Evolutionary conservation across 2,329 filamentous ascomycete species (phyloP).

Genomic region (Fusarium drepaniforme): DNA sequence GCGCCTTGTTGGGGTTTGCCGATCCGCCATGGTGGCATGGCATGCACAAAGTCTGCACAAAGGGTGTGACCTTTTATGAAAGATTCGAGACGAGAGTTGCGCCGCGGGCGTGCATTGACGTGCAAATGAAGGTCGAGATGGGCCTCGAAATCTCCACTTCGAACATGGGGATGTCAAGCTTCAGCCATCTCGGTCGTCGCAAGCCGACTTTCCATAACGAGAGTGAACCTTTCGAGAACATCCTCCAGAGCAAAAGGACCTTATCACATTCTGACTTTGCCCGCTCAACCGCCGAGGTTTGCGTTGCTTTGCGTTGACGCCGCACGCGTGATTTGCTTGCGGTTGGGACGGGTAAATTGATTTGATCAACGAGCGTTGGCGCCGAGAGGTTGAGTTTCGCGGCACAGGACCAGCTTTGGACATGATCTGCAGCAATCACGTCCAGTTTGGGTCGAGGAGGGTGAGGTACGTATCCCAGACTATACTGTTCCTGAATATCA

Average conservation of each 20-base stretch:
- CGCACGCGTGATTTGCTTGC: not conserved
- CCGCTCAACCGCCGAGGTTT: not conserved
- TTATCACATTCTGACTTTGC: not conserved
- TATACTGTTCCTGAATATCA: conserved; percentile 36
- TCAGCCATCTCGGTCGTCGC: conserved; percentile 10
- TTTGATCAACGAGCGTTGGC: conserved; percentile 22
- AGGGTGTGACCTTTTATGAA: conserved; percentile 16
- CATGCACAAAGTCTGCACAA: conserved; percentile 17
- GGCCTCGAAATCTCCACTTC: conserved; percentile 23
- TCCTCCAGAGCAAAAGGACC: not conserved
- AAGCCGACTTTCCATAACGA: conserved; percentile 2
- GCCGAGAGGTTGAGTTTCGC: conserved; percentile 5
- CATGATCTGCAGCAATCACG: conserved; percentile 33
- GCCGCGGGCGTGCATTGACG: conserved; percentile 33
- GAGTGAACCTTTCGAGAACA: not conserved
- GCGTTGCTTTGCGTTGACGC: not conserved
- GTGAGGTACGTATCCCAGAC: conserved; percentile 14
- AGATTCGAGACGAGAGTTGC: not conserved
- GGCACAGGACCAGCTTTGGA: conserved; percentile 14
- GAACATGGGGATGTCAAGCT: not conserved
- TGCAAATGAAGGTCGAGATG: conserved; percentile 29
- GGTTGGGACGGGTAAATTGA: conserved; percentile 25
- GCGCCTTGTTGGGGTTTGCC: conserved; percentile 6
- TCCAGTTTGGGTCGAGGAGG: conserved; percentile 27
- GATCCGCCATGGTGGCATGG: not conserved